A percentile compares a stretch with the other conserved stretches of the same genome.
phyloP scores from a whole-genome alignment of 2,329 filamentous ascomycete species.

The Lecanicillium sp. region DNA sequence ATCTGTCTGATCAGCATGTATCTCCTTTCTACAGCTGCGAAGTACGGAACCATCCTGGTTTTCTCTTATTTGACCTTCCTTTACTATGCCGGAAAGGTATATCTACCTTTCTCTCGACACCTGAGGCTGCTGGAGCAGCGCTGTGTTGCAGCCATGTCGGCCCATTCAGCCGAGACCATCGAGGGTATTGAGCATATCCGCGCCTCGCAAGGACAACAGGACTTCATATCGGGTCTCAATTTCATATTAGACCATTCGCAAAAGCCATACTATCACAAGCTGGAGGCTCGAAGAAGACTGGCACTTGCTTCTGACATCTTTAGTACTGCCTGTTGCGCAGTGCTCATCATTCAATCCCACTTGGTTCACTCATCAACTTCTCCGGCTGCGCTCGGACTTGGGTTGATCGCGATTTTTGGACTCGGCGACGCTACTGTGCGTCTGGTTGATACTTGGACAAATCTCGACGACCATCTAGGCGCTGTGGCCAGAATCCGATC shows the following conservation, averaged over 20 bases:
- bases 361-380: conserved; percentile 34
- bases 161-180: conserved; percentile 31
- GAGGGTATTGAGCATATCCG: conserved; percentile 21
- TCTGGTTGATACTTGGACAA: conserved; percentile 30
- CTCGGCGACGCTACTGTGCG: conserved; percentile 24
- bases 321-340: conserved; percentile 23
- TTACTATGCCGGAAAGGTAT: conserved; percentile 17
- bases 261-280: conserved; percentile 30
- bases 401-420: conserved; percentile 23
- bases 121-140: conserved; percentile 48
- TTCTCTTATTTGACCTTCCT: conserved; percentile 24
- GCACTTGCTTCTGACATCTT: conserved; percentile 33
- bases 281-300: conserved; percentile 40
- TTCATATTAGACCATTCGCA: conserved; percentile 29
- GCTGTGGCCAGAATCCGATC: conserved; percentile 28
- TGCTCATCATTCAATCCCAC: conserved; percentile 33
- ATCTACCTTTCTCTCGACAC: conserved; percentile 46
- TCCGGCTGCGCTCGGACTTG: conserved; percentile 40
- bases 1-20: background rate
- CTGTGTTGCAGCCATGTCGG: conserved; percentile 40
- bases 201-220: conserved; percentile 17
- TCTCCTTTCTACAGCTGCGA: conserved; percentile 33
- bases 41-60: conserved; percentile 37
- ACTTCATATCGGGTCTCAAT: conserved; percentile 36
- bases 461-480: conserved; percentile 30